A percentile compares a stretch with the other conserved stretches of the same genome.
phyloP scores from a whole-genome alignment of 257 asterid species.

The Coffea eugenioides region DNA sequence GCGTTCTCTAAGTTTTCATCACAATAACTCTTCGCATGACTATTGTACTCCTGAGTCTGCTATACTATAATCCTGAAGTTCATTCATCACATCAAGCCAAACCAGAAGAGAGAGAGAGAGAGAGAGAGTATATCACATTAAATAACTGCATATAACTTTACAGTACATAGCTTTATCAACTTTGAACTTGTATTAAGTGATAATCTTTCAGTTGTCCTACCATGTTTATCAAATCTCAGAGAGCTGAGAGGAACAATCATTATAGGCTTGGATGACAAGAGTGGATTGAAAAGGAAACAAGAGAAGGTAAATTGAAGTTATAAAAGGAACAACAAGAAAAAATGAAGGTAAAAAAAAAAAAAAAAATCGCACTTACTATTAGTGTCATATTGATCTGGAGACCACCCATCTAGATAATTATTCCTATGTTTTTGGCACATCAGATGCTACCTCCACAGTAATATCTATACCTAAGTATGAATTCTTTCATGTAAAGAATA shows the following conservation, averaged over 20 bases:
- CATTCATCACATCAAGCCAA: not conserved
- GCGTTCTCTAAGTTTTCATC: not conserved
- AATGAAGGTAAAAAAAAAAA: not conserved
- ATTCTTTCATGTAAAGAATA: not conserved
- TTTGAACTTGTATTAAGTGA: not conserved
- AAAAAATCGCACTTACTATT: not conserved
- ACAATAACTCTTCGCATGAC: not conserved
- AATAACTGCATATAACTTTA: not conserved
- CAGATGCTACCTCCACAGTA: not conserved
- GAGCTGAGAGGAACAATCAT: not conserved
- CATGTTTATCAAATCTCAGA: not conserved
- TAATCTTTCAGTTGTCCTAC: not conserved
- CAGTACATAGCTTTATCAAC: not conserved
- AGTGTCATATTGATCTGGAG: not conserved
- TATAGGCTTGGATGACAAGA: not conserved
- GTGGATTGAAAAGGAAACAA: not conserved
- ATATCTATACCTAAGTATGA: not conserved
- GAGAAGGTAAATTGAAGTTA: not conserved
- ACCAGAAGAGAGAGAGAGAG: too few species aligned
- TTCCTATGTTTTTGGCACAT: not conserved
- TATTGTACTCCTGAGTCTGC: not conserved
- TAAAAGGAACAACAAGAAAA: not conserved
- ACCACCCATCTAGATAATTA: not conserved
- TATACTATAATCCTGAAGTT: conserved; percentile 1
- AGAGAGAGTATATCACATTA: not conserved